Evolutionary conservation across 768 basidiomycete genomes (phyloP).

Genomic region (Rhizopogon vulgaris): DNA sequence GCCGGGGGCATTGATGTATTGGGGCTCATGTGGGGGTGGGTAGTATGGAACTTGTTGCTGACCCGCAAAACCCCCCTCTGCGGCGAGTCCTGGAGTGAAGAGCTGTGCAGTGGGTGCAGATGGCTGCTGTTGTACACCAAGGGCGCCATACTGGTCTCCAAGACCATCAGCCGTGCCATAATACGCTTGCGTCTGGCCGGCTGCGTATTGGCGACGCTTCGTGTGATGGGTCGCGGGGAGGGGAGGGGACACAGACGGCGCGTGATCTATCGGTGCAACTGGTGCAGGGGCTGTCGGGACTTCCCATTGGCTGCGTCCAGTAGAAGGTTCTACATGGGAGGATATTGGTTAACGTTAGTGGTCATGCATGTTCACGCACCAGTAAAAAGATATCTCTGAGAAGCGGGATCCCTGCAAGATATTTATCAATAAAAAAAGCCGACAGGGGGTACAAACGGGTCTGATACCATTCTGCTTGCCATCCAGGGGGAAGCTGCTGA

Average conservation of each 20-base stretch:
- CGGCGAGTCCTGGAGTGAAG: slow-evolving; percentile 80
- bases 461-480: slow-evolving; percentile 86
- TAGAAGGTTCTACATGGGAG: slow-evolving; percentile 61
- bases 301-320: slow-evolving; percentile 88
- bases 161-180: slow-evolving; percentile 48
- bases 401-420: slow-evolving; percentile 60
- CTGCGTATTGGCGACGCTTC: slow-evolving; percentile 90
- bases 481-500: slow-evolving; percentile 84
- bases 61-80: slow-evolving; percentile 59
- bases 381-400: slow-evolving; percentile 84
- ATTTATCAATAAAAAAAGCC: slow-evolving; percentile 8
- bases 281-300: slow-evolving; percentile 41
- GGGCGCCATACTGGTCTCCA: slow-evolving; percentile 36
- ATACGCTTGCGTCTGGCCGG: slow-evolving; percentile 89
- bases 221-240: slow-evolving; percentile 35
- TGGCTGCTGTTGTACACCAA: slow-evolving; percentile 32
- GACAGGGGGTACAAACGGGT: not conserved
- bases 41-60: slow-evolving; percentile 45
- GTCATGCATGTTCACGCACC: slow-evolving; percentile 43
- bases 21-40: slow-evolving; percentile 35
- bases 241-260: slow-evolving; percentile 39
- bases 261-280: slow-evolving; percentile 32
- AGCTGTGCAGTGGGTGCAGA: slow-evolving; percentile 44
- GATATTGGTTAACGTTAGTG: slow-evolving; percentile 2
- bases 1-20: slow-evolving; percentile 39